Evolutionary conservation across 1,284 basidiomycete genomes (phyloP), one percentile per base, ranked within the genome.

Genomic region (Pisolithus thermaeus): DNA sequence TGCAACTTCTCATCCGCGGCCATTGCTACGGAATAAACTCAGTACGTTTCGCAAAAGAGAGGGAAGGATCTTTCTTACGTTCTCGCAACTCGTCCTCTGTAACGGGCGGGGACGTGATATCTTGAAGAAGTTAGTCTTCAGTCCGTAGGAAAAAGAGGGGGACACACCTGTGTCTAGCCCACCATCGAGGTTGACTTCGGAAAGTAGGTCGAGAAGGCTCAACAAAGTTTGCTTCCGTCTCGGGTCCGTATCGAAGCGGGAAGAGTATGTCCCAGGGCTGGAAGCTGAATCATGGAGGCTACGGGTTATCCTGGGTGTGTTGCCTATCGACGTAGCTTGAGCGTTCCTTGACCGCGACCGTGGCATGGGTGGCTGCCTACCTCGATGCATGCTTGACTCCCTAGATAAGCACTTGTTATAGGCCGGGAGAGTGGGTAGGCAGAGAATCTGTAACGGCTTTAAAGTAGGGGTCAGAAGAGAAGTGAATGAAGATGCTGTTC

Each of bases 71-170:
- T 30, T 22, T 56, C 61, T 56, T 54, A 69, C 37, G 81, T 81
- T 73, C 61, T 83, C 84, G 81, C 58, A 81, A 76, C 60, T 84
- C 84, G 50, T 84, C 83, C 56, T 86, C 83, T 52, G 75, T 73
- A 50, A 65, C 73, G 1, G 78, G 75, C 16, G 71, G 64, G 47
- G 73, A 73, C 48, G 64, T 60, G 18, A 56, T 55, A 32, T 65
- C 73, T 73, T 30, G 44, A 47, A 43, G 40, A 49, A 39, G 12
- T 45, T 37, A 54, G 38, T 48, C 41, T 12, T n/a, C 47, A 27
- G 18, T 52, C 35, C 12, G 16, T 20, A 40, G 25, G 49, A 42
- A 36, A 53, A 41, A 42, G 18, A 30, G 8, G 14, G 32, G 32
- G 18, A 70, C 74, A 52, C 56, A 80, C 81, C 70, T 40, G 61